phyloP scores from a whole-genome alignment of 192 early-diverging fungal species.

The Backusella macrospora region DNA sequence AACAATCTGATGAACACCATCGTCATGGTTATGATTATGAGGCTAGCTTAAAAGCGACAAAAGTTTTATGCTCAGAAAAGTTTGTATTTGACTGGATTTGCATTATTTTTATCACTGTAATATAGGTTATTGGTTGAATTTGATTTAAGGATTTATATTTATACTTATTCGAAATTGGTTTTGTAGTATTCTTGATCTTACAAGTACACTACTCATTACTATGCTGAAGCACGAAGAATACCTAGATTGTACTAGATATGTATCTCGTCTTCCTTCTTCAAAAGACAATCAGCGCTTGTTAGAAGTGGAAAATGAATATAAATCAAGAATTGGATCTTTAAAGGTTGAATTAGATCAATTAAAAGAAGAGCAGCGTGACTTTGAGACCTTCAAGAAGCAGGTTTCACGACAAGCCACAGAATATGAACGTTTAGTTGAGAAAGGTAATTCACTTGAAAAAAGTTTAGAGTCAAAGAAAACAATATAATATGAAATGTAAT shows the following conservation, averaged over 20 bases:
- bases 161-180: background rate
- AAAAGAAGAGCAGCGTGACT: constrained; percentile 32
- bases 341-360: constrained; percentile 26
- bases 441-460: constrained; percentile 26
- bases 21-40: constrained; percentile 42
- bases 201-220: constrained; percentile 51
- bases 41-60: constrained; percentile 44
- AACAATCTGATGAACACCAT: constrained; percentile 21
- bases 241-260: constrained; percentile 14
- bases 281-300: constrained; percentile 29
- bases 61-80: constrained; percentile 64
- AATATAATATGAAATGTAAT: constrained; percentile 2
- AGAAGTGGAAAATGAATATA: constrained; percentile 24
- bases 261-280: constrained; percentile 13
- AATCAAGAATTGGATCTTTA: constrained; percentile 13
- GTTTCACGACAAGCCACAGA: constrained; percentile 25
- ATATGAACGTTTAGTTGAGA: constrained; percentile 31
- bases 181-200: constrained; percentile 56
- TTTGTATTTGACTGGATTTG: constrained; percentile 63
- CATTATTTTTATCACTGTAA: constrained; percentile 61
- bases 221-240: constrained; percentile 54
- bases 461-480: background rate
- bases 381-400: constrained; percentile 35
- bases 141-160: background rate
- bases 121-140: background rate